Base-by-base conservation (phyloP, 495 filamentous ascomycete genomes). In the Tuber microsphaerosporum region DNA sequence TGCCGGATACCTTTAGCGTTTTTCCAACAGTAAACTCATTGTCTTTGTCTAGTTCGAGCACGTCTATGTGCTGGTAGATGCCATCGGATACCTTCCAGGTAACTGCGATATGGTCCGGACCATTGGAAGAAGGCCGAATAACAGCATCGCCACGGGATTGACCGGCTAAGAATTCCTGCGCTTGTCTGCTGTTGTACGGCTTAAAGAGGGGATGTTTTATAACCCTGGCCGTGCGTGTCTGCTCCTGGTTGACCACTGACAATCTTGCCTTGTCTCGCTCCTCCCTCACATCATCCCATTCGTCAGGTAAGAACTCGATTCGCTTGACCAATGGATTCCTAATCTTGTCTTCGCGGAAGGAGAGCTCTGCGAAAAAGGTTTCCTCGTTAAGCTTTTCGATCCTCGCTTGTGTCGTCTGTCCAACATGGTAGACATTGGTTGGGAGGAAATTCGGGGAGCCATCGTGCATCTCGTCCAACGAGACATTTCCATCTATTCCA, bases 11-110 rank as follows among this genome's bases (percentile, higher is more conserved):
- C 79, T 92, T 92, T 69, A 98, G 87, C 22, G 89, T 89, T 74
- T 89, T 90, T 44, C 96, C 95, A 19, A 97, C 91, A 6, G 93
- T 93, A 83, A 97, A 97, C 84, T 97, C 94, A 72, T 92, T 97
- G 78, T 94, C 93, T 85, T 99, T 99, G 84, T 96, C 92, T 74
- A 99, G 84, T 84, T 99, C 95, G 31, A 99, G 88, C 46, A 99
- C 96, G 83, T 99, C 96, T 74, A 99, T 92, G 81, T 99, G 95
- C 85, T 99, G 94, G 81, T 93, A 98, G 48, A 97, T 89, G 74
- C 91, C 91, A 79, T 98, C 93, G 0, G 92, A 89, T n/a, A 99
- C 93, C 85, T 98, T 99, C 95, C 95, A 99, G 1, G 95, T 99
- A 61, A 99, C 88, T 5, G 94, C 93, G 71, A 99, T 88, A 84